These are phyloP conservation scores for Pythium apleroticum DNA, from an alignment of 352 stramenopile species.

Conservation along the genomic window DNA sequence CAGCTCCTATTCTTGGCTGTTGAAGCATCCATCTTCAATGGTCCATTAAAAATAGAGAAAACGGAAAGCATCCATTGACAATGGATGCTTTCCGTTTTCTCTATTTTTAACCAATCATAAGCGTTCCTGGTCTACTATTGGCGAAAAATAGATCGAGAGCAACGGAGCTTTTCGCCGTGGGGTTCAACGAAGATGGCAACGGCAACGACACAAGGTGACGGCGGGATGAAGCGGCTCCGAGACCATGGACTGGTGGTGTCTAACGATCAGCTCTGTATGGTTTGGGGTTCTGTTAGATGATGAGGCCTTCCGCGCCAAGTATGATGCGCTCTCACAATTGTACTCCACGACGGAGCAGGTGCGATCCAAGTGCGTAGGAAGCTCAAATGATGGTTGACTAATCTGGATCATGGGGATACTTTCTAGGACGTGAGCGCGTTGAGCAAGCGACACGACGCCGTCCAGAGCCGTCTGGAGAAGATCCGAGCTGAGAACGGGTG, in stretches of 20 bases:
- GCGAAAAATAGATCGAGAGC: neutral
- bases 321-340: constrained; percentile 25
- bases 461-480: constrained; percentile 26
- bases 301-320: constrained; percentile 19
- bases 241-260: neutral
- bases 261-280: neutral
- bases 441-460: constrained; percentile 11
- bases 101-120: neutral
- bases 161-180: neutral
- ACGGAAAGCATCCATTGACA: too few species aligned
- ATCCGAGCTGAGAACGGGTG: constrained; percentile 41
- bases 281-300: neutral
- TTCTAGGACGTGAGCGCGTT: constrained; percentile 32
- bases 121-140: constrained; percentile 1
- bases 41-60: neutral
- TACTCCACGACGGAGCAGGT: constrained; percentile 30
- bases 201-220: neutral
- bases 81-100: neutral
- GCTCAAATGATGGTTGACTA: too few species aligned
- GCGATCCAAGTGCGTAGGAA: neutral
- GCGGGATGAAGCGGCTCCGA: neutral
- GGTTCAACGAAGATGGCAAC: neutral
- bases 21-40: too few species aligned
- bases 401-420: too few species aligned
- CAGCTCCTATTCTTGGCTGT: too few species aligned